A percentile compares a stretch with the other conserved stretches of the same genome.
Conservation (phyloP, 371 early-diverging fungal species). For the Gilbertella persicaria region DNA sequence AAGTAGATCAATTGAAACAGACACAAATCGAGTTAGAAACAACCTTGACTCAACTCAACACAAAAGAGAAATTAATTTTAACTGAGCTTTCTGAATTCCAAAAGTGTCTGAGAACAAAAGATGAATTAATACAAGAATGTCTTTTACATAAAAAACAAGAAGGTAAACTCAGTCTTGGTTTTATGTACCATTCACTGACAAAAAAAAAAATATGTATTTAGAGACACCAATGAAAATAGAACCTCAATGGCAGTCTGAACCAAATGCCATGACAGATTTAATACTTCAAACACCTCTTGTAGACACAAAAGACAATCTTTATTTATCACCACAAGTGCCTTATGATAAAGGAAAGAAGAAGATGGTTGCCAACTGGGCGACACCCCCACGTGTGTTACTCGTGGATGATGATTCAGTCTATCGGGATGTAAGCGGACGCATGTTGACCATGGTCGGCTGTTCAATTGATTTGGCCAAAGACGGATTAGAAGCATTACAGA, state of each 20-base stretch:
- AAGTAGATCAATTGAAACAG: constrained; percentile 45
- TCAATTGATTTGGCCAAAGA: constrained; percentile 72
- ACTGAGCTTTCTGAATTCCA: constrained; percentile 62
- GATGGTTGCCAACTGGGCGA: constrained; percentile 53
- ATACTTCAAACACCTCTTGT: no score
- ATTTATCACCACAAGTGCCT: no score
- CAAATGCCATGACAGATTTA: no score
- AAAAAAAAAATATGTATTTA: no score
- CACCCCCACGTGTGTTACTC: constrained; percentile 70
- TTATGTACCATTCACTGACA: no score
- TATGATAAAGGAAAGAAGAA: constrained; percentile 25
- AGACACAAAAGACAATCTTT: no score
- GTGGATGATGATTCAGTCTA: constrained; percentile 80
- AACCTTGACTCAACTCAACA: constrained; percentile 46
- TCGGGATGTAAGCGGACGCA: constrained; percentile 61
- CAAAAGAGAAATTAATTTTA: constrained; percentile 56
- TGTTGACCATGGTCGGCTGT: constrained; percentile 74
- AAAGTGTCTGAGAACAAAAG: constrained; percentile 63
- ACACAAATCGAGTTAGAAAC: constrained; percentile 38
- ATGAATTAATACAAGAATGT: constrained; percentile 62
- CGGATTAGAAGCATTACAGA: constrained; percentile 72
- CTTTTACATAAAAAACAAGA: constrained; percentile 44
- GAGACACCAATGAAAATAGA: background rate
- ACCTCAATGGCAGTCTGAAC: background rate
- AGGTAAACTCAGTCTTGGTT: no score